phyloP scores from a whole-genome alignment of 2,329 filamentous ascomycete species.

The Tolypocladium tropicale region DNA sequence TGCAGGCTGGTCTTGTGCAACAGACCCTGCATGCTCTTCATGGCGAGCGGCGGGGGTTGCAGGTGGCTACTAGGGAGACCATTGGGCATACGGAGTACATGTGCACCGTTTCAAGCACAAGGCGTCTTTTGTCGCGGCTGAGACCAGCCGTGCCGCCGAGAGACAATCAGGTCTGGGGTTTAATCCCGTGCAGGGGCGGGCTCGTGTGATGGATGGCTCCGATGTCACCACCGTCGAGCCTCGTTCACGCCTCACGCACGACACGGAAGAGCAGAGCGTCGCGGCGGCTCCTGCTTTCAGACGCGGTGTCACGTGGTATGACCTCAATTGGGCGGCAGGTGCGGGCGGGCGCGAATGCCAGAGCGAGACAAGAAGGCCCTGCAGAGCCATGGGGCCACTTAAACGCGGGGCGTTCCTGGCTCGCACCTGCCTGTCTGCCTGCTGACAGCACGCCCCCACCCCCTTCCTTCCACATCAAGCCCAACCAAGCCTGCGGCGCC shows the following conservation, averaged over 20 bases:
- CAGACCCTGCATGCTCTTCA: slow-evolving; percentile 30
- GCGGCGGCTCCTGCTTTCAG: not conserved
- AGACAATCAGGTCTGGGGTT: not conserved
- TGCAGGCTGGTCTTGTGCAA: slow-evolving; percentile 42
- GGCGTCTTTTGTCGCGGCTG: not conserved
- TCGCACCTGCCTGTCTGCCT: slow-evolving; percentile 7
- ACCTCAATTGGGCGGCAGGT: not conserved
- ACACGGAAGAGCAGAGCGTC: not conserved
- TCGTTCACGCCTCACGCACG: not conserved
- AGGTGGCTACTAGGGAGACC: not conserved
- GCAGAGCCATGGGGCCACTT: slow-evolving; percentile 12
- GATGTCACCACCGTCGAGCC: not conserved
- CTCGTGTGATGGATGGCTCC: not conserved
- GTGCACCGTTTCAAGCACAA: not conserved
- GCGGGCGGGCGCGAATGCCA: not conserved
- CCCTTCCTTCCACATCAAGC: not conserved
- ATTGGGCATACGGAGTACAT: slow-evolving; percentile 1
- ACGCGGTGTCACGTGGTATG: slow-evolving; percentile 16
- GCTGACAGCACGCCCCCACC: not conserved
- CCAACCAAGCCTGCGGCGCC: slow-evolving; percentile 3
- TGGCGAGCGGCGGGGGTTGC: slow-evolving; percentile 10
- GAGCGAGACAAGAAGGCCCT: not conserved
- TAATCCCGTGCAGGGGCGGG: not conserved
- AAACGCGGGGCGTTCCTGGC: slow-evolving; percentile 27
- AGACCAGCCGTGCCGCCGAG: not conserved